Conservation (phyloP, 1,139 yeast genomes). For the Candida sanyaensis region DNA sequence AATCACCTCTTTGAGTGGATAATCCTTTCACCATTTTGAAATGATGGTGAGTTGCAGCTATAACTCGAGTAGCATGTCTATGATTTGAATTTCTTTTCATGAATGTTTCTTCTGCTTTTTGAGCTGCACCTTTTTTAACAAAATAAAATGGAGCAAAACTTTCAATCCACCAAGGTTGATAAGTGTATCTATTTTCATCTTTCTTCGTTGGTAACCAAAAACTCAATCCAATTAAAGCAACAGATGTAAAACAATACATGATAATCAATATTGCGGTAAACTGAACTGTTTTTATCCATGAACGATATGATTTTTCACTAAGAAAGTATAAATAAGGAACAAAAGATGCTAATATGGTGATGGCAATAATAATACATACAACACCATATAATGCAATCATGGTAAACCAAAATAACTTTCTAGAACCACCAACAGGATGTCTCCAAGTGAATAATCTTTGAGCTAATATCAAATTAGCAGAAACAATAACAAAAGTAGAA, state of each 20-base stretch:
- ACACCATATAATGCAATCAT: constrained; percentile 35
- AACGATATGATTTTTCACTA: constrained; percentile 19
- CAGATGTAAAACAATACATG: constrained; percentile 37
- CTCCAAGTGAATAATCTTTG: constrained; percentile 49
- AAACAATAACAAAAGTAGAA: constrained; percentile 35
- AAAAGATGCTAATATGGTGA: constrained; percentile 36
- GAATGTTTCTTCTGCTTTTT: constrained; percentile 42
- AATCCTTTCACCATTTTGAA: constrained; percentile 43
- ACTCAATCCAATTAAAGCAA: constrained; percentile 37
- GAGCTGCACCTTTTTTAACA: constrained; percentile 39
- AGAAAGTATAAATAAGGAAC: constrained; percentile 36
- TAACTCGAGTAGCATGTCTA: constrained; percentile 45
- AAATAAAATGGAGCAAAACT: constrained; percentile 43
- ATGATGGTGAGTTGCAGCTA: constrained; percentile 48
- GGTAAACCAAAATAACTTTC: constrained; percentile 35
- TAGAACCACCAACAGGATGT: constrained; percentile 49
- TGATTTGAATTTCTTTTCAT: constrained; percentile 47
- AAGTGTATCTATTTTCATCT: constrained; percentile 45
- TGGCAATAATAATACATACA: constrained; percentile 31
- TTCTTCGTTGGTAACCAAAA: constrained; percentile 46
- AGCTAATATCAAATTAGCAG: constrained; percentile 42
- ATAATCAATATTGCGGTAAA: constrained; percentile 32
- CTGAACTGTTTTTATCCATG: constrained; percentile 32
- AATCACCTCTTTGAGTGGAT: constrained; percentile 39
- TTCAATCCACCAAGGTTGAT: constrained; percentile 53